Base-by-base conservation (phyloP, 345 rosid species). In the Brassica carinata region DNA sequence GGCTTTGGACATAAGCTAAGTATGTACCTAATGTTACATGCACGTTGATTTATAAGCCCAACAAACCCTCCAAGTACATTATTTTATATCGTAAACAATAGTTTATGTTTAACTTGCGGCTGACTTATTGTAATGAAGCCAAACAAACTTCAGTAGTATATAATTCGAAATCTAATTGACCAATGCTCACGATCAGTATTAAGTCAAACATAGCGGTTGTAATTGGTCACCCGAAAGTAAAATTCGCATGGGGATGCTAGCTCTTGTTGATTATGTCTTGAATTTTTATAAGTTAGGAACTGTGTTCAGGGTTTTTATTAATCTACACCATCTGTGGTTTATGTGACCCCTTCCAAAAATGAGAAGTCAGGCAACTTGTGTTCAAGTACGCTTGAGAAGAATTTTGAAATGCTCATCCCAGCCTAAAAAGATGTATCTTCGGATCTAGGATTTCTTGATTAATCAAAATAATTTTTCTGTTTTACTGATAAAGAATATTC, bases 151-250 rank as follows among this genome's bases (percentile, higher is more conserved):
- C 5, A 31, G 36, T 27, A 61, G 64, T 64, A 64, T 75, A 62
- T 14, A 62, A 70, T 64, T 71, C 7, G 55, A 40, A 70, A 70
- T 38, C 64, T 26, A 64, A 51, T 62, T 3, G 19, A 58, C 8
- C 33, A 53, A 18, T 53, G 58, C 58, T 53, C 62, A 70, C 55
- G 11, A 53, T 65, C 19, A 53, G 45, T 64, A 29, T 38, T 70
- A 76, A 81, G 80, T 81, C 83, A 81, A 76, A 81, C 45, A 38
- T 71, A 81, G 76, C 83, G 29, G 79, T 80, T 80, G 79, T 69
- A 70, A 18, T 55, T 57, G 75, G 83, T 65, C 69, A 81, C 77
- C 83, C 40, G 17, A 81, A 81, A 76, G 80, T 64, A 55, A 70
- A 34, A 74, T 55, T 62, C 79, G 75, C 72, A 75, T 75, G 38